These are phyloP conservation scores for Penicillium chermesinum DNA, from an alignment of 495 filamentous ascomycete genomes.

Conservation along the genomic window DNA sequence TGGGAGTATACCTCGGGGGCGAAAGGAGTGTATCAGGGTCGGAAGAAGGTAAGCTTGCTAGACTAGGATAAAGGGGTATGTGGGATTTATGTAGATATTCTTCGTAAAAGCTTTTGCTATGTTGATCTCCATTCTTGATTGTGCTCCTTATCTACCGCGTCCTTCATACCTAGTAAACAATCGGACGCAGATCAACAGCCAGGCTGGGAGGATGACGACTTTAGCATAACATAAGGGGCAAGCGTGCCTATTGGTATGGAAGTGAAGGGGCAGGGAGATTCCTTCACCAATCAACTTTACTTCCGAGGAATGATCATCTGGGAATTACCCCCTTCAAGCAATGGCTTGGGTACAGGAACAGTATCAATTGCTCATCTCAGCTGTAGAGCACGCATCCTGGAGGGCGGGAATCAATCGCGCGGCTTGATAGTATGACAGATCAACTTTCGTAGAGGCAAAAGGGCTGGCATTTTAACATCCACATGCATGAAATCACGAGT, in stretches of 20 bases:
- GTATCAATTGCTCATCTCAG: not conserved
- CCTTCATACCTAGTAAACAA: conserved; percentile 18
- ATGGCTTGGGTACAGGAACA: not conserved
- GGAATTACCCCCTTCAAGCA: not conserved
- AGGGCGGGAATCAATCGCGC: not conserved
- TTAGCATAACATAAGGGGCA: conserved; percentile 14
- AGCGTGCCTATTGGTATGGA: conserved; percentile 6
- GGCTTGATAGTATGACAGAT: not conserved
- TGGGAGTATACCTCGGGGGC: not conserved
- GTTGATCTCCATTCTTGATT: conserved; percentile 12
- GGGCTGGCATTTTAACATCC: no score
- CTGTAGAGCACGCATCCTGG: not conserved
- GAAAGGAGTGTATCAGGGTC: conserved; percentile 18
- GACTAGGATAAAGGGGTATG: conserved; percentile 10
- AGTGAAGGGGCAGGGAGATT: not conserved
- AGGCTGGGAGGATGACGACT: conserved; percentile 10
- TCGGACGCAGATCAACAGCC: conserved; percentile 15
- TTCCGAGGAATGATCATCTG: not conserved
- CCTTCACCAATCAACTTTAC: not conserved
- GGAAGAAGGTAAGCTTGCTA: conserved; percentile 9
- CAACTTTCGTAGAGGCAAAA: no score
- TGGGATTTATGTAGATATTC: conserved; percentile 14
- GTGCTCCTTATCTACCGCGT: conserved; percentile 7
- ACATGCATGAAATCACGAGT: no score
- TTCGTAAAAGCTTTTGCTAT: not conserved